Evolutionary conservation across 2,329 filamentous ascomycete genomes (phyloP).

Genomic region (Pezicula radicicola): DNA sequence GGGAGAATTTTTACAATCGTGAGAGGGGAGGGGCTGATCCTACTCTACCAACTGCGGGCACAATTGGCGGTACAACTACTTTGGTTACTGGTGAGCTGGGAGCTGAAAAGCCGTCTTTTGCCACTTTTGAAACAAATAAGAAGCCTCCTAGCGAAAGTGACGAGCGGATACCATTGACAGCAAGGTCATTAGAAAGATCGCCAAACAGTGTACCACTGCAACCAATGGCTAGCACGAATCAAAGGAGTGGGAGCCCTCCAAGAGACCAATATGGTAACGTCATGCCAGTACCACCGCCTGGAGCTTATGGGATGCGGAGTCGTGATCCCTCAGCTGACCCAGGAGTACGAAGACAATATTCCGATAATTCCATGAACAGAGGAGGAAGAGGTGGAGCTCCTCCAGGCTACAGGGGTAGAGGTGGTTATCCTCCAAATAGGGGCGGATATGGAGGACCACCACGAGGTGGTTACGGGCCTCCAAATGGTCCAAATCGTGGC

Average conservation of each 20-base stretch:
- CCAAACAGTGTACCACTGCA: conserved; percentile 32
- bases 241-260: conserved; percentile 29
- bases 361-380: conserved; percentile 22
- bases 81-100: conserved; percentile 53
- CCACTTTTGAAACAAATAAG: conserved; percentile 55
- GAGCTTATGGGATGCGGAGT: conserved; percentile 38
- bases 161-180: conserved; percentile 69
- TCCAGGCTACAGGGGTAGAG: conserved; percentile 16
- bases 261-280: conserved; percentile 66
- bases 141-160: conserved; percentile 61
- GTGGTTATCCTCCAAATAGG: conserved; percentile 23
- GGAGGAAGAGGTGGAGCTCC: conserved; percentile 23
- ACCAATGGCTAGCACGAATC: conserved; percentile 16
- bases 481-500: conserved; percentile 47
- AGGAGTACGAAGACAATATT: conserved; percentile 42
- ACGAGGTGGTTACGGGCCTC: conserved; percentile 33
- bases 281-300: conserved; percentile 25
- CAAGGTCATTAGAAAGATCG: conserved; percentile 54
- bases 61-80: conserved; percentile 49
- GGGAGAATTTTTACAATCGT: conserved; percentile 83
- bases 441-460: conserved; percentile 40
- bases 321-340: conserved; percentile 43
- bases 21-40: conserved; percentile 33
- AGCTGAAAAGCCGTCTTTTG: conserved; percentile 51
- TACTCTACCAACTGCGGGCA: conserved; percentile 26